These are phyloP conservation scores for Posidonia australis DNA, from an alignment of 106 monocot genomes.

Conservation along the genomic window DNA sequence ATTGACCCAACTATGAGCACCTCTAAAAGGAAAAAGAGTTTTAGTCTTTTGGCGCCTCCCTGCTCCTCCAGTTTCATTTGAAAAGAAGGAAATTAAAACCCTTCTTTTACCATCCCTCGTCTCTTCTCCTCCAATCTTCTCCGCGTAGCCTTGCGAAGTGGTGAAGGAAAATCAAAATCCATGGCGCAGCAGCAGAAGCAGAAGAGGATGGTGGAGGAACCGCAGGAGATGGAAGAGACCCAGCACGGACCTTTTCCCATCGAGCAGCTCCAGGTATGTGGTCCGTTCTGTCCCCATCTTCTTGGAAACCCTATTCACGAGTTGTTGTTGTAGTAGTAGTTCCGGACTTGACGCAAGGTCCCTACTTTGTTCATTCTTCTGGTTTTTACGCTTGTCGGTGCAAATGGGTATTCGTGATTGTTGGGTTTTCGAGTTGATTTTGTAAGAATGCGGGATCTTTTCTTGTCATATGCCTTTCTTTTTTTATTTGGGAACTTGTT, in stretches of 20 bases:
- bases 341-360: not conserved
- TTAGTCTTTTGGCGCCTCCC: not conserved
- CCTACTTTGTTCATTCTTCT: not conserved
- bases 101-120: not conserved
- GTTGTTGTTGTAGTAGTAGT: not conserved
- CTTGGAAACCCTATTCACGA: not conserved
- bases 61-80: not conserved
- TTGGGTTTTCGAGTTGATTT: not conserved
- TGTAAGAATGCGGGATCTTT: not conserved
- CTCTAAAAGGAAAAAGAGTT: no score
- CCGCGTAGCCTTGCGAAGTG: no score
- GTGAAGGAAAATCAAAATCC: not conserved
- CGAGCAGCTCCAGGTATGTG: constrained; percentile 45
- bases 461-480: no score
- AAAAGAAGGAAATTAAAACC: not conserved
- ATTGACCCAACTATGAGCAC: no score
- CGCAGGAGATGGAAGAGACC: constrained; percentile 26
- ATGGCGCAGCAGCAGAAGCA: constrained; percentile 27
- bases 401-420: not conserved
- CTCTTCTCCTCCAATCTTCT: not conserved
- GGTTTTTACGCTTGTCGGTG: not conserved
- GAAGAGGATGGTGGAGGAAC: constrained; percentile 23
- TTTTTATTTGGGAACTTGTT: not conserved
- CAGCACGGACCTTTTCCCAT: constrained; percentile 45
- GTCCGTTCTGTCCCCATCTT: not conserved